Evolutionary conservation across 306 rosid genomes (phyloP), one percentile per base, ranked within the genome.

Genomic region (Ormosia emarginata): DNA sequence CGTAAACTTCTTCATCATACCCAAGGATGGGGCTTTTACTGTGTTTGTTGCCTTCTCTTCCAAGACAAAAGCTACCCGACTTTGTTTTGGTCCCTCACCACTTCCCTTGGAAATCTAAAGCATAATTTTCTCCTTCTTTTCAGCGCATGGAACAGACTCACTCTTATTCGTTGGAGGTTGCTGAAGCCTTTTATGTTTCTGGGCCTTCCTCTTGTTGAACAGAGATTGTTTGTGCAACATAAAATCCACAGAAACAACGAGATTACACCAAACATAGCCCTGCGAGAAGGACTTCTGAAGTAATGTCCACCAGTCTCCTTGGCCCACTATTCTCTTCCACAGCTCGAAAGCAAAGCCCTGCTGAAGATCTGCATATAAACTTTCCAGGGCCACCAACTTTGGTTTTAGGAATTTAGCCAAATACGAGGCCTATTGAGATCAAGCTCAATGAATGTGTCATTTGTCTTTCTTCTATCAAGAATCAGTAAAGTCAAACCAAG

Each of bases 211-310:
- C 52, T 79, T 76, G 24, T 24, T 24, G 1, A 24, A 24, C 24
- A 24, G 24, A 24, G 24, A 24, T 24, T 24, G 24, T 24, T 24
- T 24, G 24, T 24, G 24, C 97, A 68, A 90, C 89, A 41, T 89
- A 90, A 84, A 92, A 92, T 37, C 92, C 93, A 81, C 91, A 93
- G 75, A 90, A 90, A 63, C 88, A 89, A 80, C 49, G 91, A 91
- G 80, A 89, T 87, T 64, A 89, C 97, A 73, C 91, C 93, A 39
- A 92, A 89, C 36, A 88, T 88, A 32, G 91, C 89, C 80, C 94
- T 84, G 65, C 89, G 78, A 33, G 96, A 85, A 40, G 92, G 92
- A 70, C 89, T 88, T 69, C 70, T 76, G 59, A 92, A 90, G 77
- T 85, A 90, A 87, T 90, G 70, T 89, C 93, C 52, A 87, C 94